phyloP scores from a whole-genome alignment of 148 eudicot genomes.

The Tetragonia tetragonoides region DNA sequence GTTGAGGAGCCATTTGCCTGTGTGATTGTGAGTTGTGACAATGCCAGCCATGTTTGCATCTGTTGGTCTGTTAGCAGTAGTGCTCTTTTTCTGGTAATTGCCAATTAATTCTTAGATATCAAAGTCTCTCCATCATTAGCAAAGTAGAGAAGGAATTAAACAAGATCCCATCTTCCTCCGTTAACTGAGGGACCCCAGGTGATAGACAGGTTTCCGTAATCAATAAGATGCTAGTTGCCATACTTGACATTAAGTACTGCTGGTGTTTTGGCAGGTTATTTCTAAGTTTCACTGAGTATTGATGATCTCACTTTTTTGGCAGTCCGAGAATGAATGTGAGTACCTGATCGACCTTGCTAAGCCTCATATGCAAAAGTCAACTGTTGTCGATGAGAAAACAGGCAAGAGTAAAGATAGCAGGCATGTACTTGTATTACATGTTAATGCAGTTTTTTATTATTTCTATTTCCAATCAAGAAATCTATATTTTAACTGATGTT shows the following conservation, averaged over 20 bases:
- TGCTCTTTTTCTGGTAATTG: neutral
- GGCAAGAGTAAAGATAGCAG: conserved; percentile 88
- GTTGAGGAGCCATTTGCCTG: too few relatives aligned
- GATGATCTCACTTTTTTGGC: conserved; percentile 19
- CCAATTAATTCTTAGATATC: neutral
- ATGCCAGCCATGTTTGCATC: too few relatives aligned
- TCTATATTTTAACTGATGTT: too few relatives aligned
- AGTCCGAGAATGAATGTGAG: conserved; percentile 87
- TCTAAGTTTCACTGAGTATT: neutral
- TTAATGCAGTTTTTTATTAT: neutral
- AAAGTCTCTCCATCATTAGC: neutral
- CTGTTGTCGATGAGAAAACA: conserved; percentile 76
- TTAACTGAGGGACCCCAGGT: neutral
- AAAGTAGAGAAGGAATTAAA: neutral
- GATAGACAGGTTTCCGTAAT: neutral
- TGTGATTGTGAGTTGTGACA: too few relatives aligned
- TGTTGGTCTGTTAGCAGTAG: neutral
- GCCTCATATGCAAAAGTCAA: conserved; percentile 87
- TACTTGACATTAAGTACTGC: neutral
- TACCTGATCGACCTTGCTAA: conserved; percentile 77
- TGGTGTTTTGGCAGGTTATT: neutral
- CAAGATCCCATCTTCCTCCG: neutral
- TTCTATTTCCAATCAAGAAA: too few relatives aligned
- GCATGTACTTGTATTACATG: conserved; percentile 27
- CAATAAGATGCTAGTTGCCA: too few relatives aligned